These are phyloP conservation scores for Cenchrus purpureus DNA, from an alignment of 176 grass and related monocot genomes.

Conservation along the genomic window DNA sequence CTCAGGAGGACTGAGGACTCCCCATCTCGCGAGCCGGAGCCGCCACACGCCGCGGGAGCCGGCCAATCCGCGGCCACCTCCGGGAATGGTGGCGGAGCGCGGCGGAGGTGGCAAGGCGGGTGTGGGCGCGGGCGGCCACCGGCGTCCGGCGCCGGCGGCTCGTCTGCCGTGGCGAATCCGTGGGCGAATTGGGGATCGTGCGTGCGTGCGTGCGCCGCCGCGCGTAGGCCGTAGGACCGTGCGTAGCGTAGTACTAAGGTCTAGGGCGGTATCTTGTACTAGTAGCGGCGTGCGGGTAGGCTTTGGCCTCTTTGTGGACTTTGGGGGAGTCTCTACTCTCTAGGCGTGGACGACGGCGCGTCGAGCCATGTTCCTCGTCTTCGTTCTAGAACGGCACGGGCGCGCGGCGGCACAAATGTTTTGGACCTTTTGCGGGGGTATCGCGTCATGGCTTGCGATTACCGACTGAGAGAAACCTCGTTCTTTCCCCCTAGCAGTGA, in stretches of 20 bases:
- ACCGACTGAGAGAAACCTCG: not conserved
- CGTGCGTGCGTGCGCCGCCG: not conserved
- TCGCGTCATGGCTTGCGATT: not conserved
- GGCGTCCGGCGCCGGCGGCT: too few species aligned
- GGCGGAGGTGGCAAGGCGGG: not conserved
- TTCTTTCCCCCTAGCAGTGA: not conserved
- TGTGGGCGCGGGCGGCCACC: not conserved
- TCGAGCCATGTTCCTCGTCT: not conserved
- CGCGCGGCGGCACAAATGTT: not conserved
- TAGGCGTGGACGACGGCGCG: not conserved
- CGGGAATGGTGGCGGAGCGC: not conserved
- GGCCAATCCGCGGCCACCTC: conserved; percentile 2
- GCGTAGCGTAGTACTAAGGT: not conserved
- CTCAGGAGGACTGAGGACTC: not conserved
- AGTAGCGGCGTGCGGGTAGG: not conserved
- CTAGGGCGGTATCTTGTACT: not conserved
- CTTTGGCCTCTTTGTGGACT: conserved; percentile 12
- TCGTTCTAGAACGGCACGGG: conserved; percentile 36
- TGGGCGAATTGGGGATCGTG: not conserved
- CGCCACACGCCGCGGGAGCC: not conserved
- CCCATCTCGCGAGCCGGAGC: not conserved
- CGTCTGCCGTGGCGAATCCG: not conserved
- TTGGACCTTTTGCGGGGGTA: not conserved
- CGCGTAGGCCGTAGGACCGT: not conserved
- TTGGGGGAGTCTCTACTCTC: not conserved